phyloP scores from a whole-genome alignment of 2,329 filamentous ascomycete genomes.

The Aspergillus pseudotamarii region DNA sequence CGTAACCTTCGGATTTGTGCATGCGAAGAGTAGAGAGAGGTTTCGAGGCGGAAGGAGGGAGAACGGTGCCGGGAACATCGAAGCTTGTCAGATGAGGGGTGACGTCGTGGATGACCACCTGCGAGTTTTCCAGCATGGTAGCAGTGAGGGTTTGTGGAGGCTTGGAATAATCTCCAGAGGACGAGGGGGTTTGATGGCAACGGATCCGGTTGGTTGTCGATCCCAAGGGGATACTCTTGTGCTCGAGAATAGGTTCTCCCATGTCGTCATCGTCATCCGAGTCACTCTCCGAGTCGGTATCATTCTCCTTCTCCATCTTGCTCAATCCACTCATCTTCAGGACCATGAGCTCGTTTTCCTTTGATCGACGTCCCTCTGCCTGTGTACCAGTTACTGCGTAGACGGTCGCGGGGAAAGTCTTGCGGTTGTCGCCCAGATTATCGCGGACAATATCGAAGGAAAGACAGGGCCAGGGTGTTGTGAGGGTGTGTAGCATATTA shows the following conservation, averaged over 20 bases:
- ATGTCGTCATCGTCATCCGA: slow-evolving; percentile 72
- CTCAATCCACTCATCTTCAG: slow-evolving; percentile 94
- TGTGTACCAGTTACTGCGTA: slow-evolving; percentile 95
- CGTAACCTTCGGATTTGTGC: slow-evolving; percentile 93
- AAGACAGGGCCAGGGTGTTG: slow-evolving; percentile 93
- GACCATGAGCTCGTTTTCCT: slow-evolving; percentile 92
- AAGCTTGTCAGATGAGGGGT: slow-evolving; percentile 87
- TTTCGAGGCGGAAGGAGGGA: slow-evolving; percentile 83
- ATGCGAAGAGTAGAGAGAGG: slow-evolving; percentile 84
- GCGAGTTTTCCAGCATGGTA: slow-evolving; percentile 85
- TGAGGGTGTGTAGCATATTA: slow-evolving; percentile 94
- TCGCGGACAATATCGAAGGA: slow-evolving; percentile 93
- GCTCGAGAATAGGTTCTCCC: slow-evolving; percentile 89
- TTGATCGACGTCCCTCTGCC: slow-evolving; percentile 72
- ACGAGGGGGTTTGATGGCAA: slow-evolving; percentile 74
- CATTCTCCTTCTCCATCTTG: slow-evolving; percentile 75
- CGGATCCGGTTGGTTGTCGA: slow-evolving; percentile 95
- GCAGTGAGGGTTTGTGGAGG: slow-evolving; percentile 84
- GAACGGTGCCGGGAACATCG: slow-evolving; percentile 79
- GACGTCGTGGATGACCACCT: slow-evolving; percentile 92
- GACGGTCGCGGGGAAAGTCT: slow-evolving; percentile 90
- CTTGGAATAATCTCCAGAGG: slow-evolving; percentile 63
- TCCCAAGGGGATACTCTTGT: slow-evolving; percentile 79
- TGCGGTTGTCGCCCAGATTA: slow-evolving; percentile 82
- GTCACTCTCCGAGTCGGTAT: slow-evolving; percentile 71